Percentiles rank a stretch among this genome's conserved stretches.
Evolutionary conservation across 768 basidiomycete species (phyloP).

Genomic region (Plicaturopsis crispa): DNA sequence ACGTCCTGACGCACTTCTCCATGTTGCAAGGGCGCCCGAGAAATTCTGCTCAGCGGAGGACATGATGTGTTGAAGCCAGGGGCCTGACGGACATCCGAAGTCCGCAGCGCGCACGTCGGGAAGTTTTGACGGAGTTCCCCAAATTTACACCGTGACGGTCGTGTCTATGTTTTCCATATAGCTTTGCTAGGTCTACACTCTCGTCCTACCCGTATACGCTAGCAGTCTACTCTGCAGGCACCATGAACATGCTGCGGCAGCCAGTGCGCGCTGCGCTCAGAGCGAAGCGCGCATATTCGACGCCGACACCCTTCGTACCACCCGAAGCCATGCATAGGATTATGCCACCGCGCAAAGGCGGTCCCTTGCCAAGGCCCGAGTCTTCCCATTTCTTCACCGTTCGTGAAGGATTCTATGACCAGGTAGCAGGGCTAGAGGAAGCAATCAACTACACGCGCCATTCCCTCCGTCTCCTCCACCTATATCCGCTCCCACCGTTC

Average conservation of each 20-base stretch:
- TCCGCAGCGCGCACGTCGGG: not conserved
- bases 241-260: no score
- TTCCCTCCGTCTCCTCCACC: slow-evolving; percentile 54
- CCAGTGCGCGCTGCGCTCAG: not conserved
- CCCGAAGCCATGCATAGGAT: not conserved
- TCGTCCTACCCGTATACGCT: no score
- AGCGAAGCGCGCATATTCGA: not conserved
- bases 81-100: not conserved
- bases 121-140: no score
- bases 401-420: slow-evolving; percentile 67
- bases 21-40: slow-evolving; percentile 85
- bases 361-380: slow-evolving; percentile 27
- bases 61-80: slow-evolving; percentile 9
- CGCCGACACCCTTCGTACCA: not conserved
- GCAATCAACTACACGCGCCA: slow-evolving; percentile 51
- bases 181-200: no score
- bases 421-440: slow-evolving; percentile 55
- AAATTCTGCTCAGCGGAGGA: slow-evolving; percentile 67
- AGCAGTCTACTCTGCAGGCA: no score
- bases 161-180: no score
- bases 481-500: slow-evolving; percentile 74
- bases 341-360: not conserved
- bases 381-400: slow-evolving; percentile 85
- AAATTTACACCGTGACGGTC: no score
- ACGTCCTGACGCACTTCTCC: slow-evolving; percentile 86